Evolutionary conservation across 2,329 filamentous ascomycete genomes (phyloP), one percentile per base, ranked within the genome.

Genomic region (Clonostachys solani): DNA sequence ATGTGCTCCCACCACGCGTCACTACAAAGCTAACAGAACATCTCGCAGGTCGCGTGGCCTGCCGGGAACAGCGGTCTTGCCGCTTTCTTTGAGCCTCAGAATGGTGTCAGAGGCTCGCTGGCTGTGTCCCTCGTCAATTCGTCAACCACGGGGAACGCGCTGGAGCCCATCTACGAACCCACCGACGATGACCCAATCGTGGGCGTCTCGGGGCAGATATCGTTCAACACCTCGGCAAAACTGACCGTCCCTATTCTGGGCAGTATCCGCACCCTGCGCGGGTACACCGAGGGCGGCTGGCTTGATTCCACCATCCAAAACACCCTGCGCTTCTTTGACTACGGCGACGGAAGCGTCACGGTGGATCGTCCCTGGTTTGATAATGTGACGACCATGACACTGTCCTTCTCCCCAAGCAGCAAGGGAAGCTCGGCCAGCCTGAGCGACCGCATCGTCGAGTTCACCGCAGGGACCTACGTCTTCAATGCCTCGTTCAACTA

Each of bases 401-500:
- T 86, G 2, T 69, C 63, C 3, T 73, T 85, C 40, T 61, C 64
- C 2, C 70, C 72, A 0, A 56, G 54, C 50, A 55, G 54, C 13
- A 56, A 54, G 12, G 50, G 52, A 3, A 50, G 59, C 12, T 53
- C 49, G 37, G 53, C 59, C 2, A 64, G 76, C 12, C 58, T 80
- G 12, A 52, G 65, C 7, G 68, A 74, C 46, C 59, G 60, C 15
- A 76, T 64, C 1, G 48, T 80, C 18, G 60, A 52, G 2, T 78
- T 86, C 42, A 66, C 66, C 1, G 61, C 73, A 1, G 82, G 82
- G 0, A 68, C 68, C 5, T 86, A 86, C 57, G 60, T 62, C 5
- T 83, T 86, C 57, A 73, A 73, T 3, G 79, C 81, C 1, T 75
- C 75, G 3, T 79, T 79, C 62, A 78, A 84, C 55, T 86, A 85